Conservation (phyloP, 257 asterid genomes). For the Solanum sitiens region DNA sequence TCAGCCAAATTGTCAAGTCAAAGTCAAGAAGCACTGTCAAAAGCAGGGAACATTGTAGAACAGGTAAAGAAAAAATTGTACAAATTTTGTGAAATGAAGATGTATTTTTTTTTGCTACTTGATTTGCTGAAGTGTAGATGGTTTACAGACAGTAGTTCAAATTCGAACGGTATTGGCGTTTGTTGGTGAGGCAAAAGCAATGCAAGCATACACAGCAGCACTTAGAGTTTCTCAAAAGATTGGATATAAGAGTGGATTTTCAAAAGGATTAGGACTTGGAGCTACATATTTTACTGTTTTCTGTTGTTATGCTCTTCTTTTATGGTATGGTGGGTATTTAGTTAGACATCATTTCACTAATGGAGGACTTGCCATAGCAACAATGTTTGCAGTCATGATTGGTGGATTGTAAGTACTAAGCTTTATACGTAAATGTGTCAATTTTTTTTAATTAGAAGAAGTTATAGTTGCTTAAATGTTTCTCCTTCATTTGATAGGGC, state of each 20-base stretch:
- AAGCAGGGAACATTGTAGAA: conserved; percentile 82
- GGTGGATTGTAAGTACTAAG: conserved; percentile 75
- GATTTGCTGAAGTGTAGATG: conserved; percentile 4
- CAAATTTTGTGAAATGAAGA: background rate
- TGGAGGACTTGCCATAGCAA: conserved; percentile 90
- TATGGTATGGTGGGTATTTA: conserved; percentile 90
- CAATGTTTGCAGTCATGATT: conserved; percentile 94
- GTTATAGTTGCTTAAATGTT: background rate
- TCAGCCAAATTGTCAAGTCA: conserved; percentile 56
- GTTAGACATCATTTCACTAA: conserved; percentile 81
- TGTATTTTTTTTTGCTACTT: background rate
- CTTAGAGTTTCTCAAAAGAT: conserved; percentile 47
- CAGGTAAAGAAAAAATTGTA: conserved; percentile 39
- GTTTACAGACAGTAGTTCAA: conserved; percentile 65
- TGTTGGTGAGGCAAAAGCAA: conserved; percentile 92
- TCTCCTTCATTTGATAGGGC: conserved; percentile 31
- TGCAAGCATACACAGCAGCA: conserved; percentile 64
- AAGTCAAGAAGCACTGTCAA: conserved; percentile 76
- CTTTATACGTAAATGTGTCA: background rate
- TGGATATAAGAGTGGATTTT: conserved; percentile 71
- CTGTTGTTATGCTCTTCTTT: conserved; percentile 78
- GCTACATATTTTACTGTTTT: conserved; percentile 85
- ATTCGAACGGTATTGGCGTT: conserved; percentile 68
- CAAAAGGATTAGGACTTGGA: conserved; percentile 79
- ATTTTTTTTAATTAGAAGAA: background rate